phyloP scores from a whole-genome alignment of 306 rosid genomes.

The Castanospermum australe region DNA sequence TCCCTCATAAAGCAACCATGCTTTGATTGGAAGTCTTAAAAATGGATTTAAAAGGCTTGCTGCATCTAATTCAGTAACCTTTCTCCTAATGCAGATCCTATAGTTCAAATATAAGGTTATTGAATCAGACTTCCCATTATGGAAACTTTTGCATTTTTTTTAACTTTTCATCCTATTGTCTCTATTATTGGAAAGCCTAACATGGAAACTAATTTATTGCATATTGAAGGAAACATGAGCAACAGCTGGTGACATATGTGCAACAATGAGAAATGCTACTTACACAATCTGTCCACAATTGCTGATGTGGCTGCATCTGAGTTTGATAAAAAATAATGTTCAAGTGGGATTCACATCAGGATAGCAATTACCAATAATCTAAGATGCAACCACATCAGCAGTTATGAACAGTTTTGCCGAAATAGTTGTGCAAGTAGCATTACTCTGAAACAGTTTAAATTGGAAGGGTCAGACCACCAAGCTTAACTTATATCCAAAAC shows the following conservation, averaged over 20 bases:
- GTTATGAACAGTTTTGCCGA: background rate
- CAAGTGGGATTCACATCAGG: too few relatives aligned
- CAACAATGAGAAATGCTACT: background rate
- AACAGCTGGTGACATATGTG: background rate
- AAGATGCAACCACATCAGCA: too few relatives aligned
- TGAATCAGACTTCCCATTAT: background rate
- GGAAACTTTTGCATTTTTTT: background rate
- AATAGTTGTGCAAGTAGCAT: background rate
- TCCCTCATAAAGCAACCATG: background rate
- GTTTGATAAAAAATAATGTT: too few relatives aligned
- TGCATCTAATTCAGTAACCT: background rate
- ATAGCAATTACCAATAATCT: too few relatives aligned
- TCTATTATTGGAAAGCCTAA: background rate
- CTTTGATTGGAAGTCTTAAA: background rate
- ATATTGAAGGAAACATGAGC: background rate
- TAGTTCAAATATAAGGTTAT: slow-evolving; percentile 3
- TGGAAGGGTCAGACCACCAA: background rate
- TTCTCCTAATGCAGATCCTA: background rate
- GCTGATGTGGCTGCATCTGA: too few relatives aligned
- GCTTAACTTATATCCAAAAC: background rate
- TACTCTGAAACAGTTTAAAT: too few relatives aligned
- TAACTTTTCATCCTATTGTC: background rate
- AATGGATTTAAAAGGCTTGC: background rate
- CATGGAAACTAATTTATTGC: background rate
- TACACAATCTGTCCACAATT: background rate